Evolutionary conservation across 176 grass and related monocot species (phyloP), one percentile per base, ranked within the genome.

Genomic region (Canna indica): DNA sequence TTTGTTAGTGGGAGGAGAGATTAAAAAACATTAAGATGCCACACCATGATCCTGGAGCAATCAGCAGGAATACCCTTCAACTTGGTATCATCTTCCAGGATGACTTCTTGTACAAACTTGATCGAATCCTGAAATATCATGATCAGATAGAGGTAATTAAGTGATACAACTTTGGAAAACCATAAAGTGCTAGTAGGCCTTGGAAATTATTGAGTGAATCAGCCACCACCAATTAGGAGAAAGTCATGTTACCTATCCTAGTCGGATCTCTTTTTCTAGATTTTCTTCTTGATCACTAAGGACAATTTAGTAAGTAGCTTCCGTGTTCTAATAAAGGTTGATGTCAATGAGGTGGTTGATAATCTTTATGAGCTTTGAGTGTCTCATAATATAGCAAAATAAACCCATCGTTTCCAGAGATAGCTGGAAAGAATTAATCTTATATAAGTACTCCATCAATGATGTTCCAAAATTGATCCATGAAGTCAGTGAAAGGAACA

Each of bases 1-100:
- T 36, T 66, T 3, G 34, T n/a, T 30, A 15, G 16, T 70, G 39
- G 67, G 7, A 44, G n/a, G 22, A 25, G n/a, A 69, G 66, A 27
- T 9, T 18, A 29, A 69, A 3, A 25, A 45, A 30, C 32, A 36
- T 80, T 60, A n/a, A 72, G 74, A 6, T 82, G 77, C 87, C 87
- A 90, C 28, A 90, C 80, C 77, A 90, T 80, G 74, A 85, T 78
- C 52, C 80, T 81, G 24, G 80, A 80, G 60, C 87, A 90, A 8
- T 85, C 87, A 0, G 83, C 73, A 75, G 87, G 80, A 24, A 90
- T 78, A 20, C 80, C 80, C 77, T 77, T 85, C 83, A 85, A 74
- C 62, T 90, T 90, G 74, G 74, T 86, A 6, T 75, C 59, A 64
- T 90, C 87, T 75, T 90, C 87, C 3, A 77, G 28, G 7, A 83